Conservation (phyloP, 2,329 filamentous ascomycete species). For the Calonectria hongkongensis region DNA sequence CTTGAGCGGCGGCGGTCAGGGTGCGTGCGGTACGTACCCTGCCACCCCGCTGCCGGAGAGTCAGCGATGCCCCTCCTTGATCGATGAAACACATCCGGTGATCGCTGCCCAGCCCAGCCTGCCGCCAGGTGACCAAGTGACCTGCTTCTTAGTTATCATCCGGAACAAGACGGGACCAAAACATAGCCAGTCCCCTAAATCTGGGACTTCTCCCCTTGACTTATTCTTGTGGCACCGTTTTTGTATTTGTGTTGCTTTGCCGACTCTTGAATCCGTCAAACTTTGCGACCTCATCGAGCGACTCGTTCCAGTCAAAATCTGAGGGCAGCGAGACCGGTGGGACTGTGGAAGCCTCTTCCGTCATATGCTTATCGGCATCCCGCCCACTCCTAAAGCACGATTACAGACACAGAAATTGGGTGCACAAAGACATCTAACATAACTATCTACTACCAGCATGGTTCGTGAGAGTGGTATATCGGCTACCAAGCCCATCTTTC, state of each 20-base stretch:
- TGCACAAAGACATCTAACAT: constrained; percentile 30
- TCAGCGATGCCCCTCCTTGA: constrained; percentile 41
- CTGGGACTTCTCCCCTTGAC: not conserved
- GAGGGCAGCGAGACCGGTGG: constrained; percentile 16
- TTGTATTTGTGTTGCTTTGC: constrained; percentile 10
- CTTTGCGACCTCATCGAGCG: constrained; percentile 18
- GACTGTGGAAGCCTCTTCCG: constrained; percentile 28
- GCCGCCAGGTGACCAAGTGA: constrained; percentile 52
- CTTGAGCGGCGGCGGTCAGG: constrained; percentile 5
- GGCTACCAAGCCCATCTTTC: constrained; percentile 67
- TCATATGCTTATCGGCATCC: constrained; percentile 30
- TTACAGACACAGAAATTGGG: constrained; percentile 21
- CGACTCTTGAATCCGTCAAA: not conserved
- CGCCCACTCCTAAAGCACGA: constrained; percentile 18
- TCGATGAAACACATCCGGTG: constrained; percentile 51
- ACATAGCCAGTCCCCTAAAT: constrained; percentile 2
- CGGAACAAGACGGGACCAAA: constrained; percentile 32
- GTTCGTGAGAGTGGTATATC: constrained; percentile 63
- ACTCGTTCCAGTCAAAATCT: not conserved
- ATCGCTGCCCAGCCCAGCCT: constrained; percentile 53
- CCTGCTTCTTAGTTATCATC: constrained; percentile 40
- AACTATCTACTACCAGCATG: constrained; percentile 48
- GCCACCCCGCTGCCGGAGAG: constrained; percentile 39
- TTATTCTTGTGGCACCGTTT: constrained; percentile 11
- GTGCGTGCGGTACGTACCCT: constrained; percentile 40